A percentile compares a stretch with the other conserved stretches of the same genome.
Evolutionary conservation across 176 grass and related monocot genomes (phyloP).

Genomic region (Poa annua): DNA sequence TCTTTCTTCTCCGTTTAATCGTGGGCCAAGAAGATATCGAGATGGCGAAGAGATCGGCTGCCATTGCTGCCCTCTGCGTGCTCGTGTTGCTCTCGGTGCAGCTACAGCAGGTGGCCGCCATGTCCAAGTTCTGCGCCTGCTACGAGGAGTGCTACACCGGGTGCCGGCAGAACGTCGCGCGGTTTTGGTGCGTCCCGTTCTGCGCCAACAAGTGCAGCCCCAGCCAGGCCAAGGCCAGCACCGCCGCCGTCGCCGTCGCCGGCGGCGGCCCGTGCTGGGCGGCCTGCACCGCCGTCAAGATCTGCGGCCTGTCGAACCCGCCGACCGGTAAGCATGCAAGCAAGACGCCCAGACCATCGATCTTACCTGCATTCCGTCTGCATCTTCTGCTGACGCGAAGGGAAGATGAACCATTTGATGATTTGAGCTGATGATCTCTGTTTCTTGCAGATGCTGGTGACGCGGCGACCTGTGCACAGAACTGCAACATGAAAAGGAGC

Average conservation of each 20-base stretch:
- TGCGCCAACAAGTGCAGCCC: conserved; percentile 16
- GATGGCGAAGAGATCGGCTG: background rate
- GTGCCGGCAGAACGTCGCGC: background rate
- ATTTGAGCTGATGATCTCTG: background rate
- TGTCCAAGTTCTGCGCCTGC: conserved; percentile 15
- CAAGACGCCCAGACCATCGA: background rate
- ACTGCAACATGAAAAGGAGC: background rate
- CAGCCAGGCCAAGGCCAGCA: background rate
- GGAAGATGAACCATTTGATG: background rate
- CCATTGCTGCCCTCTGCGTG: background rate
- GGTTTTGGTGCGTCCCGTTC: background rate
- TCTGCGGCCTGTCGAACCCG: background rate
- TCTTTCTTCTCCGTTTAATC: too few relatives aligned
- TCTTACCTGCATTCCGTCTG: background rate
- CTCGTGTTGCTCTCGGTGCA: background rate
- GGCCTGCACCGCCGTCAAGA: background rate
- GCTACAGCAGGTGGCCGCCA: background rate
- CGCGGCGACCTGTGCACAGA: background rate
- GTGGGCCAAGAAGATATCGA: background rate
- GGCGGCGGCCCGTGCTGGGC: background rate
- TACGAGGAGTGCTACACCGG: background rate
- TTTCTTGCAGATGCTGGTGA: background rate
- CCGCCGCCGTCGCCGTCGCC: background rate
- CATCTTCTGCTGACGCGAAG: background rate
- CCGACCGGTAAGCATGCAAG: background rate